Conservation (phyloP, 1,284 basidiomycete genomes). For the Crucibulum parvulum region DNA sequence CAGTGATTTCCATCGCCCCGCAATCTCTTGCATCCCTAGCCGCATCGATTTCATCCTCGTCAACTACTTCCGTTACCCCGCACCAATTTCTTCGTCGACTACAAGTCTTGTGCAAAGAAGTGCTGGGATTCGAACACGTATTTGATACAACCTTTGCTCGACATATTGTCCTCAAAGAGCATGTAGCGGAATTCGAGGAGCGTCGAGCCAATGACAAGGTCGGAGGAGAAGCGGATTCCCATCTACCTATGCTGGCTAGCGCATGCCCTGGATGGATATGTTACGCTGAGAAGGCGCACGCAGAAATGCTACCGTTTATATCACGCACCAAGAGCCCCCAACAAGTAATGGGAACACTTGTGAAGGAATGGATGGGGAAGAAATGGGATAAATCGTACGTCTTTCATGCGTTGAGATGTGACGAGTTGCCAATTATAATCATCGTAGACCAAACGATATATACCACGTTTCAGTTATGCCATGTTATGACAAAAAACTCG, state of each 20-base stretch:
- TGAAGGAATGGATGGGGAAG: constrained; percentile 84
- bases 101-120: constrained; percentile 63
- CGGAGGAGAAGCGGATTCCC: constrained; percentile 27
- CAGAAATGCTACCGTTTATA: constrained; percentile 93
- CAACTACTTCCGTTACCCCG: constrained; percentile 55
- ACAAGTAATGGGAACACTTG: constrained; percentile 92
- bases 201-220: constrained; percentile 48
- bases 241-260: constrained; percentile 91
- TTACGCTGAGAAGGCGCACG: constrained; percentile 98
- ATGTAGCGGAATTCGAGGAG: constrained; percentile 84
- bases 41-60: constrained; percentile 63
- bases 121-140: constrained; percentile 77
- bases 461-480: constrained; percentile 99
- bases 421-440: neutral
- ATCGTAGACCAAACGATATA: constrained; percentile 75
- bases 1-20: constrained; percentile 89
- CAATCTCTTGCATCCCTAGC: constrained; percentile 92
- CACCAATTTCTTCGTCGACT: constrained; percentile 74
- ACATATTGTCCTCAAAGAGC: constrained; percentile 86
- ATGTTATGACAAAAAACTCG: constrained; percentile 99
- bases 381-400: constrained; percentile 67
- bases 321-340: constrained; percentile 91
- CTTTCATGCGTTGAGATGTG: neutral
- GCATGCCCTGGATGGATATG: constrained; percentile 99
- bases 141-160: constrained; percentile 97